Evolutionary conservation across 331 rosid species (phyloP).

Genomic region (Saraca asoca): DNA sequence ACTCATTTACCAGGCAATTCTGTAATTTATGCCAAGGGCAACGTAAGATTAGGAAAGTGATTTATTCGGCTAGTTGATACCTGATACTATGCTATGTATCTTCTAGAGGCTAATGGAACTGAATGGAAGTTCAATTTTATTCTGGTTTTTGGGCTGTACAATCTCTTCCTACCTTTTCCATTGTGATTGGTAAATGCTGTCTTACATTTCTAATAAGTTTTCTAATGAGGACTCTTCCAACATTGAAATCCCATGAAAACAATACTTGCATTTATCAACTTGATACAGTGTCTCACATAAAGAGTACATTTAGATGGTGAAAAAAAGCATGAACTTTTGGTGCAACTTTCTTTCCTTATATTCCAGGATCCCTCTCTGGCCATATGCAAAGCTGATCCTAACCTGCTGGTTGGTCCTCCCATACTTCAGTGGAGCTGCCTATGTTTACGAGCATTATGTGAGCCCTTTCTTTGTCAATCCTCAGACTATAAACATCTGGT

Average conservation of each 20-base stretch:
- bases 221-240: too few species aligned
- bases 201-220: background rate
- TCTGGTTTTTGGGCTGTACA: conserved; percentile 10
- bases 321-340: conserved; percentile 9
- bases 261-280: conserved; percentile 21
- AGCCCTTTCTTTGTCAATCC: conserved; percentile 73
- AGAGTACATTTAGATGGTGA: conserved; percentile 5
- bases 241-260: background rate
- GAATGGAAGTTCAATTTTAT: background rate
- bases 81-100: conserved; percentile 10
- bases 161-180: conserved; percentile 5
- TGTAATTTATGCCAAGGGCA: too few species aligned
- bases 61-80: too few species aligned
- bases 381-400: conserved; percentile 76
- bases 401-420: conserved; percentile 94
- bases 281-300: conserved; percentile 4
- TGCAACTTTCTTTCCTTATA: conserved; percentile 12
- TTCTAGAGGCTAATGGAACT: conserved; percentile 15
- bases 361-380: conserved; percentile 88
- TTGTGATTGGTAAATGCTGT: background rate
- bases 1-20: too few species aligned
- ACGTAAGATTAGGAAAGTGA: too few species aligned
- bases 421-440: conserved; percentile 86
- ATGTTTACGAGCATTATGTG: conserved; percentile 77
- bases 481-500: conserved; percentile 81